These are phyloP conservation scores for Fusarium miscanthi DNA, from an alignment of 2,329 filamentous ascomycete genomes.

Conservation along the genomic window DNA sequence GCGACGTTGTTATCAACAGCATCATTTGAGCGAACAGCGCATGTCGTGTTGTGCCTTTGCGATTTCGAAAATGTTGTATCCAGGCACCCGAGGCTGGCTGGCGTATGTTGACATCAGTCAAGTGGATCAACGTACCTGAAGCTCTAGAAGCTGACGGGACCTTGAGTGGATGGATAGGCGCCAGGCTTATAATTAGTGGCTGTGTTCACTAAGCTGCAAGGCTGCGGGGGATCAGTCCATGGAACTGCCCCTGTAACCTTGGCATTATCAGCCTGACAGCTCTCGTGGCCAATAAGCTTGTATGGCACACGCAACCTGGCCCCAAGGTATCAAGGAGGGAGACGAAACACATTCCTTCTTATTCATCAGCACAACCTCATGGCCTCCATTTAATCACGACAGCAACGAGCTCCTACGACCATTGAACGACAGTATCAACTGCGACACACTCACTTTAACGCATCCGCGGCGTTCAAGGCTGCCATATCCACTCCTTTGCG, in stretches of 20 bases:
- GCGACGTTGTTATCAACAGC: conserved; percentile 41
- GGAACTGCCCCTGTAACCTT: conserved; percentile 33
- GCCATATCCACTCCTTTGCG: conserved; percentile 32
- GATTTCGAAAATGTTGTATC: conserved; percentile 15
- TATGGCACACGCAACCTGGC: conserved; percentile 36
- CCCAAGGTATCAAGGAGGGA: conserved; percentile 34
- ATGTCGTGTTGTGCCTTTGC: conserved; percentile 20
- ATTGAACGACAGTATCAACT: conserved; percentile 2
- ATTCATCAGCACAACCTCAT: conserved; percentile 19
- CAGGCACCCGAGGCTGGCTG: conserved; percentile 22
- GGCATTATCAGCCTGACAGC: conserved; percentile 43
- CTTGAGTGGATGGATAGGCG: conserved; percentile 6
- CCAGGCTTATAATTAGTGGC: conserved; percentile 18
- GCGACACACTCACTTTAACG: conserved; percentile 4
- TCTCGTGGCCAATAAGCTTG: conserved; percentile 36
- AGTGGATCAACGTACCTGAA: conserved; percentile 32
- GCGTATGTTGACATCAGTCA: conserved; percentile 42
- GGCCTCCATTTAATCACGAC: conserved; percentile 23
- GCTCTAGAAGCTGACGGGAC: conserved; percentile 37
- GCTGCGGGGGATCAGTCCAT: conserved; percentile 35
- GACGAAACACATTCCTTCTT: conserved; percentile 41
- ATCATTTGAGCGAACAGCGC: conserved; percentile 45
- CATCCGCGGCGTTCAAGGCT: conserved; percentile 20
- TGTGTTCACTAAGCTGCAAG: conserved; percentile 40
- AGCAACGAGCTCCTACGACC: conserved; percentile 14